These are phyloP conservation scores for Tolypocladium cylindrosporum DNA, from an alignment of 2,329 filamentous ascomycete genomes.

Conservation along the genomic window DNA sequence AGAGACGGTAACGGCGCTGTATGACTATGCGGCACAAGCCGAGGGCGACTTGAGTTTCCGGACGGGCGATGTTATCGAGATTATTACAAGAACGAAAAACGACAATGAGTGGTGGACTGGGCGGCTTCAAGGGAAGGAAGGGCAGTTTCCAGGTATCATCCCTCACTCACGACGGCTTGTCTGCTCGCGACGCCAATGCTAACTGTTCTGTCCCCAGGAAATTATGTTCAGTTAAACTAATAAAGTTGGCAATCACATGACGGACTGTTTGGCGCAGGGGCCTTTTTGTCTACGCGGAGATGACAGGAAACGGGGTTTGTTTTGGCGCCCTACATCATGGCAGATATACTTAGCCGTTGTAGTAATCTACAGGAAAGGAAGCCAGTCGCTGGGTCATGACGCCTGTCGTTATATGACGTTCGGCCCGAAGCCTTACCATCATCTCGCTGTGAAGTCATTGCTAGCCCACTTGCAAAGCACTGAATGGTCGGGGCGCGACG, in stretches of 20 bases:
- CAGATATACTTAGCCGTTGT: neutral
- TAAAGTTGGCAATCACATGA: neutral
- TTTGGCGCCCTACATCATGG: neutral
- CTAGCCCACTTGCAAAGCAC: no score
- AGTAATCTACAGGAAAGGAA: neutral
- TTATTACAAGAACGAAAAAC: constrained; percentile 72
- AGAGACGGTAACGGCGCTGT: constrained; percentile 82
- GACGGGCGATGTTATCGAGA: constrained; percentile 83
- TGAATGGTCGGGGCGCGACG: no score
- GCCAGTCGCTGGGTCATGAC: neutral
- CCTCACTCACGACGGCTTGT: constrained; percentile 9
- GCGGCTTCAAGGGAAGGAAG: constrained; percentile 65
- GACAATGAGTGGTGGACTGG: constrained; percentile 98
- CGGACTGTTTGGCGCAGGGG: neutral
- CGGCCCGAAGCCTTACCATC: neutral
- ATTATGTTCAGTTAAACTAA: constrained; percentile 35
- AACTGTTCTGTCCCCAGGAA: constrained; percentile 23
- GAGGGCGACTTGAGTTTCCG: constrained; percentile 89
- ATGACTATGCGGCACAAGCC: constrained; percentile 93
- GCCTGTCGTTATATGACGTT: neutral
- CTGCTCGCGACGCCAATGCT: neutral
- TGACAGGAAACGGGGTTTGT: neutral
- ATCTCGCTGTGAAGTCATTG: neutral
- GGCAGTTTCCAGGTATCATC: constrained; percentile 81
- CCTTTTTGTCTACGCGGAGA: neutral